Conservation (phyloP, 805 yeast genomes). For the Myxozyma melibiosi region DNA sequence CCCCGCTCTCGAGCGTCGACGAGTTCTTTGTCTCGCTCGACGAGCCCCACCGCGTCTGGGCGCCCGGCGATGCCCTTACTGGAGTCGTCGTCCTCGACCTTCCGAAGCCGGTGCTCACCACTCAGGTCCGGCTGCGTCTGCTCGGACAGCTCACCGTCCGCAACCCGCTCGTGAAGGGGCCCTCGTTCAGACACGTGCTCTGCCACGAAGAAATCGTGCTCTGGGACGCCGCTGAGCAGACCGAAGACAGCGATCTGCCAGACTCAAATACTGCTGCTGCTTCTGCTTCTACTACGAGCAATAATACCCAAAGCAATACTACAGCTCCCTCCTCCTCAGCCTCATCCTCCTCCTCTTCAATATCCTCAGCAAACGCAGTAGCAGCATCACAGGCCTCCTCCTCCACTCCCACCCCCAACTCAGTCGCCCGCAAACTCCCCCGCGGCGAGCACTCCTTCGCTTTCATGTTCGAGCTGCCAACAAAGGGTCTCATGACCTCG, state of each 20-base stretch:
- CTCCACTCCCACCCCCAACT: neutral
- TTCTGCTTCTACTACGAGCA: neutral
- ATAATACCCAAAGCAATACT: neutral
- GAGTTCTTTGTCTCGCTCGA: conserved; percentile 73
- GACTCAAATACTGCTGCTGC: neutral
- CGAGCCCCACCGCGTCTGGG: conserved; percentile 73
- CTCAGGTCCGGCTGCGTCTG: conserved; percentile 35
- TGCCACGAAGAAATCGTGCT: conserved; percentile 39
- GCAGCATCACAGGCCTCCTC: neutral
- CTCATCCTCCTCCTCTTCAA: neutral
- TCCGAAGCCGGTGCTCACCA: conserved; percentile 35
- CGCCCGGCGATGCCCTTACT: conserved; percentile 73
- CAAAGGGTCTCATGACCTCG: conserved; percentile 68
- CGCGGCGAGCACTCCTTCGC: conserved; percentile 86
- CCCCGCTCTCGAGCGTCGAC: conserved; percentile 29
- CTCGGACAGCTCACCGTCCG: conserved; percentile 40
- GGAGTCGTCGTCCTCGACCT: conserved; percentile 42
- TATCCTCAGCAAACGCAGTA: conserved; percentile 1
- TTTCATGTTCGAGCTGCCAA: conserved; percentile 79
- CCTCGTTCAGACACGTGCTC: conserved; percentile 36
- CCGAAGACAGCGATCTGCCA: neutral
- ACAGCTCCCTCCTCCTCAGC: neutral
- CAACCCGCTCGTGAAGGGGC: conserved; percentile 40
- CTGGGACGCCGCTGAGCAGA: conserved; percentile 34
- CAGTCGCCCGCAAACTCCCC: conserved; percentile 13